These are phyloP conservation scores for Furculomyces boomerangus DNA, from an alignment of 371 early-diverging fungal genomes.

Conservation along the genomic window DNA sequence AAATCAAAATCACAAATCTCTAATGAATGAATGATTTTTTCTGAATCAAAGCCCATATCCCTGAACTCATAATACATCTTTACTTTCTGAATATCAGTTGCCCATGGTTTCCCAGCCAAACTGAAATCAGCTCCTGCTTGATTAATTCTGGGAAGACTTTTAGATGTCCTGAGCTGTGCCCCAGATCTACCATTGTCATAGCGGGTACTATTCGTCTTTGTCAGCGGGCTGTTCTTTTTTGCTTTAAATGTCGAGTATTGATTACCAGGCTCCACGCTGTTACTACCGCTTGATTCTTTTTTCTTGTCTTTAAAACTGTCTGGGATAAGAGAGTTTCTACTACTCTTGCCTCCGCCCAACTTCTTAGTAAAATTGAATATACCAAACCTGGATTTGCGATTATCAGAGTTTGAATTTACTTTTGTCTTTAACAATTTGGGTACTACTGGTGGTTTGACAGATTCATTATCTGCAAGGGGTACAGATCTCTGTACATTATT, in stretches of 20 bases:
- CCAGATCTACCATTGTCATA: not conserved
- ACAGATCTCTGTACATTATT: no score
- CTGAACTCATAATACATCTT: not conserved
- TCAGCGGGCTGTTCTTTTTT: not conserved
- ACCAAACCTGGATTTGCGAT: no score
- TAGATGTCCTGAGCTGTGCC: not conserved
- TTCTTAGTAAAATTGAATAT: no score
- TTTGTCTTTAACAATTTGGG: no score
- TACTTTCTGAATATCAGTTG: not conserved
- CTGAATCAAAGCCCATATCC: not conserved
- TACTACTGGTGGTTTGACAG: no score
- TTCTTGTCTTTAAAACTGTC: no score
- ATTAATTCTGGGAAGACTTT: not conserved
- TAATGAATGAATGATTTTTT: not conserved
- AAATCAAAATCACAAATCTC: not conserved
- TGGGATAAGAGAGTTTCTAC: no score
- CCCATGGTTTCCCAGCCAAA: not conserved
- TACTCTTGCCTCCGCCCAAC: no score
- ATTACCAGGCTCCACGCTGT: not conserved
- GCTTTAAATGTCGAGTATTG: not conserved
- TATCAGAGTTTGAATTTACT: no score
- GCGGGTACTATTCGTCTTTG: not conserved
- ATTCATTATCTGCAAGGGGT: no score
- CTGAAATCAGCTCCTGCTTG: not conserved
- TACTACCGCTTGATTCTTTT: not conserved